Evolutionary conservation across 2,329 filamentous ascomycete genomes (phyloP), one percentile per base, ranked within the genome.

Genomic region (Colletotrichum incanum): DNA sequence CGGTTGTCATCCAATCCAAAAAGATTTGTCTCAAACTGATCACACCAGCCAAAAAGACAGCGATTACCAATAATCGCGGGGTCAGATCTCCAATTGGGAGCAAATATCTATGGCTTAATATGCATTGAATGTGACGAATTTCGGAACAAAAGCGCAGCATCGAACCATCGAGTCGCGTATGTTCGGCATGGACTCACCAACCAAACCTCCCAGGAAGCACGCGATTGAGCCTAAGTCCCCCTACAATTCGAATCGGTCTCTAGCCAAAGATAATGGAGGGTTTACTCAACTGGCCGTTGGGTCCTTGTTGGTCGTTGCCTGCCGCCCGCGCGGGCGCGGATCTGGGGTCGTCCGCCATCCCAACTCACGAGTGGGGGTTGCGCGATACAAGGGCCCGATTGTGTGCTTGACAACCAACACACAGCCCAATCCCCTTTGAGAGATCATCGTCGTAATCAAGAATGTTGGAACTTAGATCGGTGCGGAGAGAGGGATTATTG

Each of bases 11-110:
- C 18, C 50, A 9, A 18, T 34, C 26, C 28, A 8, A 9, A 2
- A 37, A 39, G 7, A 34, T 31, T 50, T 45, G 18, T 11, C 11
- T 11, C 11, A 41, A 18, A 18, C 45, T 54, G 37, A n/a, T 56
- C 8, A 52, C 28, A 45, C 28, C 59, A 18, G 18, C 52, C 52
- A 34, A 31, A 18, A 16, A 20, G 16, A 18, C 28, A 31, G n/a
- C 64, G 65, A 72, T 72, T 69, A 72, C 69, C 65, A 72, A 72
- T 60, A 47, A 47, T 49, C 65, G 69, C 69, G 65, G 69, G 69
- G 59, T 72, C 11, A 6, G n/a, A 12, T 11, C 11, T 5, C 1
- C 28, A 52, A 14, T 55, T 14, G 16, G 14, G 16, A 55, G 1
- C 6, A n/a, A 45, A 39, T 34, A 47, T 64, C 28, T 63, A 69